Conservation (phyloP, 176 grass and related monocot species). For the Guadua angustifolia region DNA sequence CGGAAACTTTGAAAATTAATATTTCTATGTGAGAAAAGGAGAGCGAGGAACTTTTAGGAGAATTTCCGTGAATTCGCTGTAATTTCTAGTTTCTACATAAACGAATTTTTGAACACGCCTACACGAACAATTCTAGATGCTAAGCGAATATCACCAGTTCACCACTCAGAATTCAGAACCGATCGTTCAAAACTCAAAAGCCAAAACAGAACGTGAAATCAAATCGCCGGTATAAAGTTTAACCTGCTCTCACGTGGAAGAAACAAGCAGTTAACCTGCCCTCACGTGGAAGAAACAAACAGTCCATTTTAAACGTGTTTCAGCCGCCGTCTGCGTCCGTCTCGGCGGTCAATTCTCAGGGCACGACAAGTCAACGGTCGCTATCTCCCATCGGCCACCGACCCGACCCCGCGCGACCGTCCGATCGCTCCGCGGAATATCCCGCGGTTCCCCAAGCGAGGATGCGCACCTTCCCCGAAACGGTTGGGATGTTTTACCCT, state of each 20-base stretch:
- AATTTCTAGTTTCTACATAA: not conserved
- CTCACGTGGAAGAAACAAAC: too few relatives aligned
- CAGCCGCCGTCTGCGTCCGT: slow-evolving; percentile 22
- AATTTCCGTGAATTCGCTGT: not conserved
- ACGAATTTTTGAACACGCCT: not conserved
- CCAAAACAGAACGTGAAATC: not conserved
- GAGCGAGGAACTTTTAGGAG: too few relatives aligned
- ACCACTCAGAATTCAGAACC: too few relatives aligned
- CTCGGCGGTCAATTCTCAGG: not conserved
- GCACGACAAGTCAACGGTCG: slow-evolving; percentile 30
- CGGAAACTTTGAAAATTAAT: too few relatives aligned
- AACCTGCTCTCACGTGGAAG: not conserved
- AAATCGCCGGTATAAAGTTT: not conserved
- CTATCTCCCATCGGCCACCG: too few relatives aligned
- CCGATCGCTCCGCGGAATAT: too few relatives aligned
- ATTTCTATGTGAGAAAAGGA: too few relatives aligned
- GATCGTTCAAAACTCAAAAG: not conserved
- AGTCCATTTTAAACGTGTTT: slow-evolving; percentile 41
- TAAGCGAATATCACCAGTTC: not conserved
- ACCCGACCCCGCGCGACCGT: too few relatives aligned
- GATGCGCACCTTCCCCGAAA: slow-evolving; percentile 24
- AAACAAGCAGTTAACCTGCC: too few relatives aligned
- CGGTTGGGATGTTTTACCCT: not conserved
- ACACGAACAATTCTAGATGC: not conserved
- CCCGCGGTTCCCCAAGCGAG: not conserved